Percentiles rank a stretch among this genome's conserved stretches.
Evolutionary conservation across 495 filamentous ascomycete genomes (phyloP).

Genomic region (Lasiosphaeria ovina): DNA sequence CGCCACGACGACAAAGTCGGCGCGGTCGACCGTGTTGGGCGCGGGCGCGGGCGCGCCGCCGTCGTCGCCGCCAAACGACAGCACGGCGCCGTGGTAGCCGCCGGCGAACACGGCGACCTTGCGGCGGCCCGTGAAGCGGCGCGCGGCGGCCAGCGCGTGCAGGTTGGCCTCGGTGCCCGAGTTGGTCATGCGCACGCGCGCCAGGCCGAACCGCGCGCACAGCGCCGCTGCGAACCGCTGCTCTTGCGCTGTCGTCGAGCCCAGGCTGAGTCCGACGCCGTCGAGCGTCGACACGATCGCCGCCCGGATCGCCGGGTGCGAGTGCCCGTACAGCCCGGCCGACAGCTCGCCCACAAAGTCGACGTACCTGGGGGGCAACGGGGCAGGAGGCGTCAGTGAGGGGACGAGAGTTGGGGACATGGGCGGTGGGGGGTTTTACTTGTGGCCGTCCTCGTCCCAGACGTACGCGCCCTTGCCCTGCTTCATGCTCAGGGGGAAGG

Average conservation of each 20-base stretch:
- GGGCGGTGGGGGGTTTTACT: slow-evolving; percentile 21
- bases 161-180: slow-evolving; percentile 56
- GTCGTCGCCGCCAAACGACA: slow-evolving; percentile 30
- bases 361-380: slow-evolving; percentile 29
- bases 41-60: slow-evolving; percentile 12
- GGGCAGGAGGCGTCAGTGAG: background rate
- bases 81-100: slow-evolving; percentile 56
- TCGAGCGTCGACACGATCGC: slow-evolving; percentile 39
- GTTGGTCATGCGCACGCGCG: slow-evolving; percentile 49
- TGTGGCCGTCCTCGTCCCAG: slow-evolving; percentile 43
- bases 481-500: slow-evolving; percentile 54
- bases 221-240: slow-evolving; percentile 38
- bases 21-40: slow-evolving; percentile 29
- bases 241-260: slow-evolving; percentile 43
- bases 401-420: background rate
- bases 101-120: slow-evolving; percentile 51
- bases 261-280: slow-evolving; percentile 40
- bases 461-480: slow-evolving; percentile 39
- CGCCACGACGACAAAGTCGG: slow-evolving; percentile 49
- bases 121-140: slow-evolving; percentile 37
- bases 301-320: slow-evolving; percentile 39
- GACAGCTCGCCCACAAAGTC: slow-evolving; percentile 55
- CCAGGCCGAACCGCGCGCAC: slow-evolving; percentile 43
- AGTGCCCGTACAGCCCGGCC: slow-evolving; percentile 56
- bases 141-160: slow-evolving; percentile 44